Percentiles rank a stretch among this genome's conserved stretches.
These are phyloP conservation scores for Hondaea fermentalgiana DNA, from an alignment of 108 stramenopile genomes.

Conservation along the genomic window DNA sequence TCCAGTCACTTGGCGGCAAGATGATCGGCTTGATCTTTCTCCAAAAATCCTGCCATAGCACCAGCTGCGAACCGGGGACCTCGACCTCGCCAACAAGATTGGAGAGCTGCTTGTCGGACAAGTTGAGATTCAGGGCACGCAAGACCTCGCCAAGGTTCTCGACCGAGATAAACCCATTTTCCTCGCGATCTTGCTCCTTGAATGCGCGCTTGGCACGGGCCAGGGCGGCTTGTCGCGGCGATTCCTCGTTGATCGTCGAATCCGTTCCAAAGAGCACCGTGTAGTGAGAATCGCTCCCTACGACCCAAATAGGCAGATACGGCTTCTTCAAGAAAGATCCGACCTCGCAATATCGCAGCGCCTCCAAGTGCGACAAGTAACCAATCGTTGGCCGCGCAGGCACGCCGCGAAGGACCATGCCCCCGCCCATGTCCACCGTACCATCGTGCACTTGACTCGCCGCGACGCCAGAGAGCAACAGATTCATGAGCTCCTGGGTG, in stretches of 20 bases:
- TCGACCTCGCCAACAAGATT: background rate
- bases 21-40: background rate
- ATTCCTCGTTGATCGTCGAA: conserved; percentile 21
- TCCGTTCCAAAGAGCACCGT: conserved; percentile 67
- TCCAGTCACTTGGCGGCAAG: background rate
- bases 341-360: conserved; percentile 63
- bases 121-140: background rate
- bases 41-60: background rate
- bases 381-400: conserved; percentile 61
- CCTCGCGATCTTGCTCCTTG: background rate
- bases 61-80: background rate
- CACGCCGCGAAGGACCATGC: conserved; percentile 53
- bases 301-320: conserved; percentile 66
- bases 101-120: background rate
- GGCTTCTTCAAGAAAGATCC: conserved; percentile 72
- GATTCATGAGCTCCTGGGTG: conserved; percentile 75
- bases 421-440: conserved; percentile 27
- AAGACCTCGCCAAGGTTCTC: conserved; percentile 1
- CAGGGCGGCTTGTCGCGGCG: background rate
- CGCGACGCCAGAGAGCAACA: conserved; percentile 66
- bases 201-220: background rate
- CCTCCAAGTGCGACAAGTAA: conserved; percentile 69
- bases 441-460: conserved; percentile 77
- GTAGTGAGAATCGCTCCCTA: conserved; percentile 70
- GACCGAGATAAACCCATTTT: background rate